phyloP scores from a whole-genome alignment of 2,329 filamentous ascomycete species.

The Aspergillus pseudotamarii region DNA sequence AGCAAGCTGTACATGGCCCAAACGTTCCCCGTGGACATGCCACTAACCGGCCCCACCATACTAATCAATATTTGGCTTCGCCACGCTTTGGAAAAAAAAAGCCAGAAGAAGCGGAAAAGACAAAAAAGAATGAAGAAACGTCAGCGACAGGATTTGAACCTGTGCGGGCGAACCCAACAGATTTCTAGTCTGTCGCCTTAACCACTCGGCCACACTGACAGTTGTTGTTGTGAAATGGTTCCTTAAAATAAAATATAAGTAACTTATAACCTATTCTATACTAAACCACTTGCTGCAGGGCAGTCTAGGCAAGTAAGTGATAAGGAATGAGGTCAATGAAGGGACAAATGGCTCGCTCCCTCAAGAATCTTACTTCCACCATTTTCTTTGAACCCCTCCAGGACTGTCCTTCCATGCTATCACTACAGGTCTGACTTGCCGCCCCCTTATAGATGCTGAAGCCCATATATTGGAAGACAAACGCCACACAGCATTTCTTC shows the following conservation, averaged over 20 bases:
- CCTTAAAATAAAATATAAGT: fast-evolving
- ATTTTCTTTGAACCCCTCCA: not conserved
- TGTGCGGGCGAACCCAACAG: not conserved
- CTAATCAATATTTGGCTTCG: not conserved
- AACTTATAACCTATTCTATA: fast-evolving
- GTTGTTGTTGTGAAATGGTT: fast-evolving
- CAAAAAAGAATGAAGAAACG: not conserved
- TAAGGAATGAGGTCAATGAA: not conserved
- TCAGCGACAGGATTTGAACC: not conserved
- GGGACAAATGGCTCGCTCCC: not conserved
- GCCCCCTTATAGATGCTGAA: not conserved
- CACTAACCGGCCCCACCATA: not conserved
- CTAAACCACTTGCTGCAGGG: not conserved
- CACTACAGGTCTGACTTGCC: not conserved
- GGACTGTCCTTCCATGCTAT: not conserved
- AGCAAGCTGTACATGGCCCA: not conserved
- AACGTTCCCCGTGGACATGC: no score
- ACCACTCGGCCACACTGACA: not conserved
- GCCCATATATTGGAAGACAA: not conserved
- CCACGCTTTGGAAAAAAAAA: not conserved
- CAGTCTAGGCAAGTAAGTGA: not conserved
- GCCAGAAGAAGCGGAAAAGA: not conserved
- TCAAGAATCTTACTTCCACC: no score
- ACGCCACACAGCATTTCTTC: not conserved
- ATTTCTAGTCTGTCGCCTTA: not conserved